Percentiles rank a stretch among this genome's conserved stretches.
Evolutionary conservation across 2,329 filamentous ascomycete species (phyloP).

Genomic region (Sclerotinia nivalis): DNA sequence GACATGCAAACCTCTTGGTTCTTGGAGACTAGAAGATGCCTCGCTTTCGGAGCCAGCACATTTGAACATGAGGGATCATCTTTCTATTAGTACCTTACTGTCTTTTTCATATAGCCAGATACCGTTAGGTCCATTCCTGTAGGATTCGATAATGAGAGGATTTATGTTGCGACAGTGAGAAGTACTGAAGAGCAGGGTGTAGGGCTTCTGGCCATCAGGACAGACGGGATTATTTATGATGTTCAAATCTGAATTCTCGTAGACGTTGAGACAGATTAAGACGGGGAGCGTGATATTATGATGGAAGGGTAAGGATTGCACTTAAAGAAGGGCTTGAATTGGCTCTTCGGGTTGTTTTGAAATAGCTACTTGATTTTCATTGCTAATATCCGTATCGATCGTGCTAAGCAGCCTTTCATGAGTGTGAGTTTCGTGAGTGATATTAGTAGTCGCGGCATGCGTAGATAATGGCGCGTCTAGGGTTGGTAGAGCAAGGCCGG

Average conservation of each 20-base stretch:
- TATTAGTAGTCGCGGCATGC: background rate
- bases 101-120: background rate
- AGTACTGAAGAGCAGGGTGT: background rate
- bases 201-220: background rate
- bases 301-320: background rate
- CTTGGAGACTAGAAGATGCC: background rate
- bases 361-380: background rate
- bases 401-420: background rate
- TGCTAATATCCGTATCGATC: background rate
- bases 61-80: background rate
- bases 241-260: background rate
- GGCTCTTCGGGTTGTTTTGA: background rate
- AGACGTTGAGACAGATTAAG: background rate
- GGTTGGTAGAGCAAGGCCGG: background rate
- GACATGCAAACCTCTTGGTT: background rate
- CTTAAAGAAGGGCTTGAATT: background rate
- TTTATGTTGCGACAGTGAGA: background rate
- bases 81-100: background rate
- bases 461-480: background rate
- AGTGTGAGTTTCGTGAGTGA: background rate
- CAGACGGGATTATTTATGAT: background rate
- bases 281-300: conserved; percentile 1
- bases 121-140: background rate
- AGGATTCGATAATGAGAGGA: background rate
- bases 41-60: background rate